Percentiles rank a stretch among this genome's conserved stretches.
Conservation (phyloP, 331 rosid species). For the Telfairia occidentalis region DNA sequence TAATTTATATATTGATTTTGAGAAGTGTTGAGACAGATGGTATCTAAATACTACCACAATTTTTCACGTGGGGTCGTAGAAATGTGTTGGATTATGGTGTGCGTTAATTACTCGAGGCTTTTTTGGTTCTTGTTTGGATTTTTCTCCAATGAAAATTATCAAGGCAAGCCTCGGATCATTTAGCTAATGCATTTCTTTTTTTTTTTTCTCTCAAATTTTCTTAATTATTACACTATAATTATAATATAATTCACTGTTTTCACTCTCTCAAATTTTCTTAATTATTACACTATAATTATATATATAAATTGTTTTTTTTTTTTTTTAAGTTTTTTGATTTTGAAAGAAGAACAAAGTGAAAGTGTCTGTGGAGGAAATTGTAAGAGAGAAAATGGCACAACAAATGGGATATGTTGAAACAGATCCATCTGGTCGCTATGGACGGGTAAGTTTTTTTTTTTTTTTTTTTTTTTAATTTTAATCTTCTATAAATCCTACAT, state of each 20-base stretch:
- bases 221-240: background rate
- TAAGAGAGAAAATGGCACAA: conserved; percentile 15
- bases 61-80: conserved; percentile 34
- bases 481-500: background rate
- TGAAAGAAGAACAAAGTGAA: background rate
- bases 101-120: conserved; percentile 54
- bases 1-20: conserved; percentile 10
- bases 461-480: background rate
- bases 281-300: background rate
- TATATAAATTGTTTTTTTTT: background rate
- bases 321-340: background rate
- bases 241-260: no score
- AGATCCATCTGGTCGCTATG: conserved; percentile 81
- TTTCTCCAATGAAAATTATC: conserved; percentile 59
- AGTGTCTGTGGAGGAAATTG: no score
- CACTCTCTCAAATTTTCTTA: no score
- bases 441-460: conserved; percentile 47
- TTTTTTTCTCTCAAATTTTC: background rate
- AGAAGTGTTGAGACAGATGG: conserved; percentile 23
- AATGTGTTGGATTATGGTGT: conserved; percentile 41
- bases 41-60: conserved; percentile 28
- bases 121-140: conserved; percentile 54
- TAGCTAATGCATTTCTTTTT: conserved; percentile 20
- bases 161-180: conserved; percentile 77
- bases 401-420: conserved; percentile 52